Conservation (phyloP, 2,329 filamentous ascomycete species). For the Botrytis medusae region DNA sequence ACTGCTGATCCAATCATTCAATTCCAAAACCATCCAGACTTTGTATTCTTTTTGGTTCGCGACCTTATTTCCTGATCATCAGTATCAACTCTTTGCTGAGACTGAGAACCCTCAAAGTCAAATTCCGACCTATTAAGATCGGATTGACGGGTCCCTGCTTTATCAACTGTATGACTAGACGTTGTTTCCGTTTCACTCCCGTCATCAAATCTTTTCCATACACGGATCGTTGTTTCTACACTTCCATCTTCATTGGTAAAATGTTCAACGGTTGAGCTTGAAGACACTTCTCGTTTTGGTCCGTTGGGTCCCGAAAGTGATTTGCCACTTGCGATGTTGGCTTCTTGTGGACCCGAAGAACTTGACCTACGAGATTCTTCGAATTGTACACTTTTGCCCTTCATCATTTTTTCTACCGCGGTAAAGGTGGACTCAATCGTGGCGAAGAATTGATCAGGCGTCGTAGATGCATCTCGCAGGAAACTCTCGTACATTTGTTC, state of each 20-base stretch:
- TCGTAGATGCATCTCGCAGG: neutral
- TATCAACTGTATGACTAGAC: slow-evolving; percentile 13
- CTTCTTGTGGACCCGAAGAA: neutral
- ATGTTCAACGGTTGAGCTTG: slow-evolving; percentile 24
- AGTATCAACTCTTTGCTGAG: neutral
- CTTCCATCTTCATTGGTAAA: slow-evolving; percentile 26
- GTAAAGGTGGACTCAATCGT: slow-evolving; percentile 10
- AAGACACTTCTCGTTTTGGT: slow-evolving; percentile 22
- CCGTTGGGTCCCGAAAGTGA: neutral
- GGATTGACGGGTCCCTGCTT: neutral
- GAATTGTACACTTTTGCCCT: neutral
- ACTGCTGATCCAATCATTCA: slow-evolving; percentile 8
- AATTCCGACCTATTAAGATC: neutral
- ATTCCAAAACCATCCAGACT: slow-evolving; percentile 28
- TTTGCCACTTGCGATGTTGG: neutral
- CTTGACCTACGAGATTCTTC: neutral
- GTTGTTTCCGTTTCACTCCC: slow-evolving; percentile 25
- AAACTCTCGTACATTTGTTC: slow-evolving; percentile 38
- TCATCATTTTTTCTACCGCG: slow-evolving; percentile 16
- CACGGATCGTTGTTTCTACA: slow-evolving; percentile 24
- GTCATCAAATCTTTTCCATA: slow-evolving; percentile 25
- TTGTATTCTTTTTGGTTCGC: slow-evolving; percentile 13
- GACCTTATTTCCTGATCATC: neutral
- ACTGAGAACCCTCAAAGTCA: neutral
- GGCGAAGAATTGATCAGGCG: slow-evolving; percentile 9